Evolutionary conservation across 208 protist genomes (phyloP), one percentile per base, ranked within the genome.

Genomic region (Balamuthia mandrillaris): DNA sequence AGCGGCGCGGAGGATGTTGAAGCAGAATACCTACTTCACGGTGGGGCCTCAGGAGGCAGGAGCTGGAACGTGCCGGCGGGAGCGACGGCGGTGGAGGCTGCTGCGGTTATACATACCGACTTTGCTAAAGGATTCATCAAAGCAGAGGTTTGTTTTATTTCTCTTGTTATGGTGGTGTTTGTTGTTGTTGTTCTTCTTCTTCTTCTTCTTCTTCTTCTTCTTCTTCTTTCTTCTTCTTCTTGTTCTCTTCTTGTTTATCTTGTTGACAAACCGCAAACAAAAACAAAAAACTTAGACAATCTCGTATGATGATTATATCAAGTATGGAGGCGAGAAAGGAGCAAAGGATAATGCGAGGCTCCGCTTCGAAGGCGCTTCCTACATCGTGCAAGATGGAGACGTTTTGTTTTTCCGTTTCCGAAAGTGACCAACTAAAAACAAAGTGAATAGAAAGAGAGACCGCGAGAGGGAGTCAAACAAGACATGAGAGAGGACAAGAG

Each of bases 61-160:
- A 10, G 60, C 60, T 35, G 35, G 60, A 35, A 68, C n/a, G n/a
- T n/a, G n/a, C n/a, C n/a, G n/a, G n/a, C n/a, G n/a, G 60, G 60
- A 6, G 42, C 60, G n/a, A 68, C 60, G 3, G 60, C 60, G 21
- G 60, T 68, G 29, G 60, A 68, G 18, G 60, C 60, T 5, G 60
- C 60, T 27, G 60, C 60, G 10, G 24, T 35, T 9, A 68, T 68
- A 9, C 60, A 68, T 35, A 42, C 60, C 16, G 60, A 68, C 33
- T 68, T 68, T 41, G 60, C 60, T 35, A 68, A 68, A n/a, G 60
- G 60, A 6, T 68, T 68, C 33, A 35, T 68, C 60, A 68, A 68
- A 35, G 60, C 60, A 14, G 60, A 68, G 60, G 60, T 68, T 29
- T 18, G 60, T 35, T 68, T 6, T 9, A 9, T 21, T 9, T 14